Evolutionary conservation across 257 asterid species (phyloP).

Genomic region (Solanum tarijense): DNA sequence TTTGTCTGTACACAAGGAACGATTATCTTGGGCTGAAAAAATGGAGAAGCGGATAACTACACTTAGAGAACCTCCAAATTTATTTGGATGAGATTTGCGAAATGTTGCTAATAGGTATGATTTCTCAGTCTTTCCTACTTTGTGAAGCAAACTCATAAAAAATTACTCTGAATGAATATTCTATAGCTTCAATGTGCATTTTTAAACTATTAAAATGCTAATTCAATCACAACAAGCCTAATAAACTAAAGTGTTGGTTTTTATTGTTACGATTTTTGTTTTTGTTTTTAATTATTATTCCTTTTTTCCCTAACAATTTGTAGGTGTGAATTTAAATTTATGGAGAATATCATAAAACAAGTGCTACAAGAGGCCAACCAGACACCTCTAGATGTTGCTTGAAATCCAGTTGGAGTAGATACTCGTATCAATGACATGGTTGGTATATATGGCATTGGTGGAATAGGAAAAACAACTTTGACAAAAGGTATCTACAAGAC

Average conservation of each 20-base stretch:
- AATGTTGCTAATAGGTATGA: neutral
- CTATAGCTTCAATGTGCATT: neutral
- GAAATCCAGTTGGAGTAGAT: neutral
- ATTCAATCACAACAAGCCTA: neutral
- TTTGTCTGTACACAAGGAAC: neutral
- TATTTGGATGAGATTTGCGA: neutral
- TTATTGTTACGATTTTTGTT: neutral
- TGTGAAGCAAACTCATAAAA: neutral
- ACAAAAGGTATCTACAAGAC: neutral
- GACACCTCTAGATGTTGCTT: neutral
- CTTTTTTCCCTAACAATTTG: neutral
- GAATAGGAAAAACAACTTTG: neutral
- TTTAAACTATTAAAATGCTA: neutral
- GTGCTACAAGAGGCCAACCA: neutral
- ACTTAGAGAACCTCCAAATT: neutral
- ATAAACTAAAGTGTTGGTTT: neutral
- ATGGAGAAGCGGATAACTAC: neutral
- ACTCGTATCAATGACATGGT: neutral
- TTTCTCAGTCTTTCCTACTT: neutral
- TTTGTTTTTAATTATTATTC: neutral
- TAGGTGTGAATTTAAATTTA: neutral
- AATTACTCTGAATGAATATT: neutral
- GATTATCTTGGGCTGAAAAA: neutral
- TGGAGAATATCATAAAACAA: neutral
- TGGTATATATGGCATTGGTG: neutral